A percentile compares a stretch with the other conserved stretches of the same genome.
Evolutionary conservation across 352 stramenopile species (phyloP).

Genomic region (Phytophthora megakarya): DNA sequence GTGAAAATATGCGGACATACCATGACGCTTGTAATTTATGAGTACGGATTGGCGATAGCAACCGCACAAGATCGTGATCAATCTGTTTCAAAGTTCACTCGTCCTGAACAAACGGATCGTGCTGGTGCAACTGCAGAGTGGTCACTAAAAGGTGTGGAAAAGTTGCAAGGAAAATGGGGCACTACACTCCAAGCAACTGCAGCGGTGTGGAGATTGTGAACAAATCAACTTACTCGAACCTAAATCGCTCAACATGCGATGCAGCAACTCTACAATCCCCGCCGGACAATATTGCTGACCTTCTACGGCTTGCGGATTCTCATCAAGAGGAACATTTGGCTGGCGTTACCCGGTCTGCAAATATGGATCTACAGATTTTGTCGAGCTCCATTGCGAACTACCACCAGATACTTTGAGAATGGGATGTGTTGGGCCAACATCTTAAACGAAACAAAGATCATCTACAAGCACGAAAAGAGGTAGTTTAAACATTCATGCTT

Average conservation of each 20-base stretch:
- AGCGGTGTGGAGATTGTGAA: not conserved
- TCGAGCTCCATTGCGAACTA: not conserved
- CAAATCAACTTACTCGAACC: not conserved
- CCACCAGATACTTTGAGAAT: no score
- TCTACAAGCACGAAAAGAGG: no score
- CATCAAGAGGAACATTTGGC: not conserved
- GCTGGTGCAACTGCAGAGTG: not conserved
- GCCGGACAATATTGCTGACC: not conserved
- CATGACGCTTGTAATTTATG: constrained; percentile 14
- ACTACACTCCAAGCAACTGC: not conserved
- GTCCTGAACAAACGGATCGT: constrained; percentile 2
- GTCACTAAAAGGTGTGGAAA: constrained; percentile 12
- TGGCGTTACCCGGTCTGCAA: not conserved
- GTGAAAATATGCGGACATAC: constrained; percentile 5
- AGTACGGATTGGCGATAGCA: constrained; percentile 12
- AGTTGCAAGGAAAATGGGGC: not conserved
- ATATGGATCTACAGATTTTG: not conserved
- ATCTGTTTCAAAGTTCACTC: constrained; percentile 6
- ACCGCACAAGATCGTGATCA: constrained; percentile 7
- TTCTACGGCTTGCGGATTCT: not conserved
- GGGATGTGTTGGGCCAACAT: no score
- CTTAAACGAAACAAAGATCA: no score
- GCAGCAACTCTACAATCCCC: not conserved
- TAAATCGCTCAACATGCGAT: not conserved
- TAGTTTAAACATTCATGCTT: no score